Evolutionary conservation across 2,329 filamentous ascomycete genomes (phyloP), one percentile per base, ranked within the genome.

Genomic region (Fusarium ramigenum): DNA sequence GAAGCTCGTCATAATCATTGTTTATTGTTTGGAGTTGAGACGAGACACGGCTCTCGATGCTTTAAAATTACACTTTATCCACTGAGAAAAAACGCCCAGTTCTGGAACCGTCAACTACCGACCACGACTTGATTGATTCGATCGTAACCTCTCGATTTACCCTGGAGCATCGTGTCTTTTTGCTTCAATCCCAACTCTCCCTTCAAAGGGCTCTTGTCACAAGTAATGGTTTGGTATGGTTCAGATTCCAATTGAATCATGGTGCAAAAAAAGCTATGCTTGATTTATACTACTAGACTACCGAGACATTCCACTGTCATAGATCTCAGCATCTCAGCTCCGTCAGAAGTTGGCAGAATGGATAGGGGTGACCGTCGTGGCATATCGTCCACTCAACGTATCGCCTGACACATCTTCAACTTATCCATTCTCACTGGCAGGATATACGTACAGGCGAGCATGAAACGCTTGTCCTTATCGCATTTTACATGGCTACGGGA

Each of bases 21-120:
- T 58, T 37, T n/a, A 44, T 65, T 53, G 46, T 72, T 64, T 72
- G 49, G 52, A 39, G 23, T 46, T 60, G 56, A 73, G 36, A 72
- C 71, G 60, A 73, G 50, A 74, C 67, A 64, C 28, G 58, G 54
- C 40, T 57, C 25, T 39, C 32, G 46, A 32, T 34, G 23, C 16
- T 40, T 39, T 44, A 23, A 46, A 44, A 44, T 47, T 46, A 14
- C 28, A 9, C 37, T 11, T 49, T 47, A 69, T 47, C 65, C 49
- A 64, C 65, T 39, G 36, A 12, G 15, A 4, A 14, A 34, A 42
- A 42, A 30, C 36, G 23, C 18, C 23, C 34, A 40, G 15, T 30
- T 66, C 36, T 49, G n/a, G 25, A 60, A 25, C 32, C 18, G 23
- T 49, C 32, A 44, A 44, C 34, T 30, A 42, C 23, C 23, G 16